Evolutionary conservation across 2,329 filamentous ascomycete genomes (phyloP), one percentile per base, ranked within the genome.

Genomic region (Didymella exigua): DNA sequence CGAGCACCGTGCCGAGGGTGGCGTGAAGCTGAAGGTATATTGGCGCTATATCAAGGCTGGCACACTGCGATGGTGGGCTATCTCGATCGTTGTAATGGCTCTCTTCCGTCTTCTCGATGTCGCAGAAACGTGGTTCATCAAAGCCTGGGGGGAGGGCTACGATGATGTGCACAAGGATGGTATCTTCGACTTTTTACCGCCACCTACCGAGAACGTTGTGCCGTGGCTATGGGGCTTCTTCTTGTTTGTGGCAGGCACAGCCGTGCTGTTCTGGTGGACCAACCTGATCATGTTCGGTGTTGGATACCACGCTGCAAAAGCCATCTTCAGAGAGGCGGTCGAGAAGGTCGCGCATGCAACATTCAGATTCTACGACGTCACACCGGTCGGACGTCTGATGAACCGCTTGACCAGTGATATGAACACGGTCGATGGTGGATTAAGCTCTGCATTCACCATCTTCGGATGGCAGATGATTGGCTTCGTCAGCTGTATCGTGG

Each of bases 341-440:
- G 77, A 82, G 1, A 84, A 84, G 46, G 90, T 96, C 44, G 89
- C 88, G 69, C 84, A 86, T 65, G 90, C 92, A 0, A 93, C 88
- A 0, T 96, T 97, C 76, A 86, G 91, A 1, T 97, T 93, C 74
- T 95, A 96, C 76, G 93, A 97, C 70, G 86, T 91, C 4, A 96
- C 93, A 0, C 93, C 93, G 0, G 87, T 96, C 0, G 93, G 93
- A 0, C 86, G 93, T 41, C 79, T 97, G 58, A 96, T 96, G 90
- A 97, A 97, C 72, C 85, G 93, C 7, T 81, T 97, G 56, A 96
- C 92, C 0, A 91, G 90, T 1, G 92, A 97, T 67, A 95, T 96
- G 76, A 90, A 89, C 24, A 93, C 91, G 44, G 84, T 96, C 0
- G 93, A 97, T 67, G 92, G 92, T 0, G 88, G 89, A n/a, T 89